Evolutionary conservation across 1,284 basidiomycete genomes (phyloP), one percentile per base, ranked within the genome.

Genomic region (Taiwanofungus camphoratus): DNA sequence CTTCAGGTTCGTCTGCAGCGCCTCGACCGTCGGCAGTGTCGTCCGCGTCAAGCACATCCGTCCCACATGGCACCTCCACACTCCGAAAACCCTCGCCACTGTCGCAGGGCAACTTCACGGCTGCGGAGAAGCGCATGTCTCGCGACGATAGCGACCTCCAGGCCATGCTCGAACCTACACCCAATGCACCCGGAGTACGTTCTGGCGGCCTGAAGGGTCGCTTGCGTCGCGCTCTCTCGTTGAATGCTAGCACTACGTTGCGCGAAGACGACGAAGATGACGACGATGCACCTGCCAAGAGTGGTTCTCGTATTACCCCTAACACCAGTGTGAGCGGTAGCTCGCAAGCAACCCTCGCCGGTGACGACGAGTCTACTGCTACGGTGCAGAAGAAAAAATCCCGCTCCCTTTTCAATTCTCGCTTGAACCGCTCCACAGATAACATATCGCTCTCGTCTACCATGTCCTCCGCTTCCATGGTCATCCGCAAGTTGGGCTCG

Each of bases 371-470:
- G 16, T 73, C 73, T 16, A 74, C 76, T 3, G 69, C 76, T 20
- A 76, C 77, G 4, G 68, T 71, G 26, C 74, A 76, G 58, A 74
- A 74, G 45, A 87, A 86, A 65, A 79, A 77, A 56, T 74, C 76
- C 34, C 76, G 82, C 9, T 77, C 86, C 32, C 63, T 95, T 51
- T 94, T 99, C 75, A 95, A 93, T 65, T 83, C 87, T 52, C 84
- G 88, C 53, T 70, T 92, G 58, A 98, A 99, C 63, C 85, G 87
- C 38, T 92, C 88, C 44, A 96, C 93, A 34, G 94, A 99, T 65
- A 99, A 99, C 65, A 95, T 99, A 51, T 96, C 92, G 24, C 80
- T 99, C 39, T 90, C 87, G 23, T 95, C 91, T n/a, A 97, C 95
- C 33, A 94, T 97, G 54, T 92, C 87, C 49, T 92, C 89, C 42